Evolutionary conservation across 2,329 filamentous ascomycete genomes (phyloP), one percentile per base, ranked within the genome.

Genomic region (Xylariaceae sp.): DNA sequence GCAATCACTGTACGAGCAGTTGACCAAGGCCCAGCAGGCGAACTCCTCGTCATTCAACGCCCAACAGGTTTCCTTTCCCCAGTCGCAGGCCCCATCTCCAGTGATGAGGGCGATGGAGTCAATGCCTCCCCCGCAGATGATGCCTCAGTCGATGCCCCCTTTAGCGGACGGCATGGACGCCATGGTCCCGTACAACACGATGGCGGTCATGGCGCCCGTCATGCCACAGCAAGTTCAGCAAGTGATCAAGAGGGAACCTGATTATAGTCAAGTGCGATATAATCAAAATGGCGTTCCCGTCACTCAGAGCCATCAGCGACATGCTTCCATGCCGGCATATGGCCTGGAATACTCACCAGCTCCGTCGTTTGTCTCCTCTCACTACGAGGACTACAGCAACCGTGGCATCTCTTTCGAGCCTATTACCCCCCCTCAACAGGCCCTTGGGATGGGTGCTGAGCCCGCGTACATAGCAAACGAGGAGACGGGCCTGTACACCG

Each of bases 11-110:
- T 98, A 94, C 60, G 92, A 98, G 72, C 92, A 98, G 70, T 80
- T 98, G 67, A 98, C 92, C 52, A 98, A 96, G 71, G 89, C 90
- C 30, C 92, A 98, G 65, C 92, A 96, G 73, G 90, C 89, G 61
- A 96, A 94, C 67, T 93, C 90, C 6, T 96, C 92, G 3, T 94
- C 90, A 2, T 96, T 95, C 72, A 87, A 78, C 63, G 85, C 84
- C 44, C 83, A 89, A 52, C 75, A 79, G 51, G 60, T 68, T 46
- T 69, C 79, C 50, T 80, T 76, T 62, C 62, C 74, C 33, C 84
- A 83, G 55, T 83, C 82, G 34, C 87, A 94, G 61, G 80, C 84
- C 42, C 81, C 82, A 26, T 94, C 92, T 30, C 89, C 92, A 29
- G 83, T 92, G 50, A 83, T 94, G 74, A 80, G 88, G 58, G 80